phyloP scores from a whole-genome alignment of 2,329 filamentous ascomycete genomes.

The Sclerotiophoma versabilis region DNA sequence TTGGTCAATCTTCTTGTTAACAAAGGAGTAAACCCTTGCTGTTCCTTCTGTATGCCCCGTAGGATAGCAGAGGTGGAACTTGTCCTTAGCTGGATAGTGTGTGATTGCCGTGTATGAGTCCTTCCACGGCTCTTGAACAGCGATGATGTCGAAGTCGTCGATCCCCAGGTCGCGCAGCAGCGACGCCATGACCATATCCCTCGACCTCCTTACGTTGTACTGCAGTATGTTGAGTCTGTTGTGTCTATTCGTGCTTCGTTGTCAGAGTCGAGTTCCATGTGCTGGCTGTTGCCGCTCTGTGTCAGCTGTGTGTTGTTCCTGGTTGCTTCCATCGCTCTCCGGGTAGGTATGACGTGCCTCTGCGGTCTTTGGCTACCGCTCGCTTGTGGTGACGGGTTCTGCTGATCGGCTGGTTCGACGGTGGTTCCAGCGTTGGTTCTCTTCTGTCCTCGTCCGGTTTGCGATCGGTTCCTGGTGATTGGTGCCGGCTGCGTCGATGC shows the following conservation, averaged over 20 bases:
- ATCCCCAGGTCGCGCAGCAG: slow-evolving; percentile 28
- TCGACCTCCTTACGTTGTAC: slow-evolving; percentile 30
- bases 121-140: slow-evolving; percentile 19
- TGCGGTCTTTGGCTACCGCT: background rate
- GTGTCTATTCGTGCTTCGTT: slow-evolving; percentile 20
- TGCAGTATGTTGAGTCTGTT: slow-evolving; percentile 28
- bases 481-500: background rate
- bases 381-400: background rate
- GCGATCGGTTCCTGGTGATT: background rate
- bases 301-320: background rate
- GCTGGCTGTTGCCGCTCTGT: background rate
- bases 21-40: slow-evolving; percentile 32
- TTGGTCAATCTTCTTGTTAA: slow-evolving; percentile 31
- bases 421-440: too few species aligned
- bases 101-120: slow-evolving; percentile 30
- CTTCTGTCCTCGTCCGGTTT: too few species aligned
- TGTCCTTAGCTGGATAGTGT: slow-evolving; percentile 29
- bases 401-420: background rate
- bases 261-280: slow-evolving; percentile 12
- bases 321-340: background rate
- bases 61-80: too few species aligned
- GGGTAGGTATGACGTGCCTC: background rate
- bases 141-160: slow-evolving; percentile 29
- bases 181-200: slow-evolving; percentile 29
- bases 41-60: slow-evolving; percentile 11